These are phyloP conservation scores for Wickerhamiella azymoides DNA, from an alignment of 805 yeast species.

Conservation along the genomic window DNA sequence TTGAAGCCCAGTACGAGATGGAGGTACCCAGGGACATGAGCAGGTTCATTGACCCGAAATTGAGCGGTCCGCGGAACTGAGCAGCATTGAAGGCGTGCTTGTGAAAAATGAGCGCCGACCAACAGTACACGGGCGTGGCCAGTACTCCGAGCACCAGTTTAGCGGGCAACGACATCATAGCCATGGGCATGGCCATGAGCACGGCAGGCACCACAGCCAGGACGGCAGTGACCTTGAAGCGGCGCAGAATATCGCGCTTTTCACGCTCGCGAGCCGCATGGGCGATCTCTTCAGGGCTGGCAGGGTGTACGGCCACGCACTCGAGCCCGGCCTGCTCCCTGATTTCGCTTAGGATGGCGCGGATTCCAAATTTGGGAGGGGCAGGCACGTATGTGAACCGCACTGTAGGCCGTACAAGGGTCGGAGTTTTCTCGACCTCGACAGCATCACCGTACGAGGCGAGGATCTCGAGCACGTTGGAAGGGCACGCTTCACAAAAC, in stretches of 20 bases:
- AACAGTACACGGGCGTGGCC: slow-evolving; percentile 61
- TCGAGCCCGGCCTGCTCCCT: slow-evolving; percentile 34
- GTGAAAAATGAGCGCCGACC: slow-evolving; percentile 63
- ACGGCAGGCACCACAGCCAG: slow-evolving; percentile 43
- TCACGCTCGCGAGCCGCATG: slow-evolving; percentile 24
- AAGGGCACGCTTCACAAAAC: slow-evolving; percentile 62
- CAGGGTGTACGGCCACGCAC: slow-evolving; percentile 40
- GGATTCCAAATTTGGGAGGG: slow-evolving; percentile 36
- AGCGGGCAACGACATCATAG: slow-evolving; percentile 31
- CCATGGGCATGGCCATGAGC: slow-evolving; percentile 45
- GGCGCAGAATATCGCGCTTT: slow-evolving; percentile 32
- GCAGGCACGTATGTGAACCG: slow-evolving; percentile 54
- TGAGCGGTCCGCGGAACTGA: slow-evolving; percentile 35
- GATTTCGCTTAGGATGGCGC: slow-evolving; percentile 40
- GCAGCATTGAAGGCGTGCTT: slow-evolving; percentile 37
- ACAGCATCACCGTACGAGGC: slow-evolving; percentile 42
- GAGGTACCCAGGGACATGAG: slow-evolving; percentile 62
- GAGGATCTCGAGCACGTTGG: slow-evolving; percentile 36
- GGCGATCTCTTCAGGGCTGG: slow-evolving; percentile 52
- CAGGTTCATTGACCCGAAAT: slow-evolving; percentile 67
- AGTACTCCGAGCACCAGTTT: slow-evolving; percentile 53
- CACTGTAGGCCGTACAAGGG: slow-evolving; percentile 42
- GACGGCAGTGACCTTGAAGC: slow-evolving; percentile 32
- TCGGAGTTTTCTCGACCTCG: slow-evolving; percentile 40
- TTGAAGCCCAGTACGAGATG: slow-evolving; percentile 56